Percentiles rank a stretch among this genome's conserved stretches.
phyloP scores from a whole-genome alignment of 2,329 filamentous ascomycete genomes.

The Clonostachys chloroleuca region DNA sequence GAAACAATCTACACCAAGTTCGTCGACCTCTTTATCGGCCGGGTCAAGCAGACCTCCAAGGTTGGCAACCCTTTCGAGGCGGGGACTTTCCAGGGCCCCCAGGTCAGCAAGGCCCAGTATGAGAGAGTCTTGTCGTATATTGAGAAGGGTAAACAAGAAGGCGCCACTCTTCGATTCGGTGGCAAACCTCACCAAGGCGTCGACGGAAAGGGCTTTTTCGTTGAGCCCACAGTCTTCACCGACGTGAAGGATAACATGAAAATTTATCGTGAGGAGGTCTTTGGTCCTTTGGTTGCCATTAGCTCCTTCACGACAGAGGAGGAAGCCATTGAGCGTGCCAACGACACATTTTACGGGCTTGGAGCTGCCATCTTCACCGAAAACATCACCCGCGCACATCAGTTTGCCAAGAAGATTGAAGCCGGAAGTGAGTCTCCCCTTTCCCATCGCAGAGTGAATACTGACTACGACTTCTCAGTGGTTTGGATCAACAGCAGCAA shows the following conservation, averaged over 20 bases:
- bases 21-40: slow-evolving; percentile 1
- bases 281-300: slow-evolving; percentile 15
- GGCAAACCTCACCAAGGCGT: slow-evolving; percentile 41
- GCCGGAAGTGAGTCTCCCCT: slow-evolving; percentile 24
- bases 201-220: slow-evolving; percentile 12
- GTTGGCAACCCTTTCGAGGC: slow-evolving; percentile 51
- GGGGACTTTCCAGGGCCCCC: slow-evolving; percentile 49
- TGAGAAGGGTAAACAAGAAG: slow-evolving; percentile 27
- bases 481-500: slow-evolving; percentile 25
- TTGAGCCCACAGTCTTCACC: slow-evolving; percentile 14
- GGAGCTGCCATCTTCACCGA: slow-evolving; percentile 49
- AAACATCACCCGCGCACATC: slow-evolving; percentile 32
- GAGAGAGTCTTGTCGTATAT: slow-evolving; percentile 19
- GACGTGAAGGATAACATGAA: slow-evolving; percentile 11
- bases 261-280: slow-evolving; percentile 15
- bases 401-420: slow-evolving; percentile 40
- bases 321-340: slow-evolving; percentile 12
- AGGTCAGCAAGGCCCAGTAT: slow-evolving; percentile 33
- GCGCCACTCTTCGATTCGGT: slow-evolving; percentile 62
- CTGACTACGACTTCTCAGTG: slow-evolving; percentile 4
- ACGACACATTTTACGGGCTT: slow-evolving; percentile 43
- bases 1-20: slow-evolving; percentile 1
- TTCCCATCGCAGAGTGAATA: no score
- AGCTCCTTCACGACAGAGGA: slow-evolving; percentile 10
- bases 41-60: slow-evolving; percentile 26